These are phyloP conservation scores for Raphanus raphanistrum DNA, from an alignment of 345 rosid species.

Conservation along the genomic window DNA sequence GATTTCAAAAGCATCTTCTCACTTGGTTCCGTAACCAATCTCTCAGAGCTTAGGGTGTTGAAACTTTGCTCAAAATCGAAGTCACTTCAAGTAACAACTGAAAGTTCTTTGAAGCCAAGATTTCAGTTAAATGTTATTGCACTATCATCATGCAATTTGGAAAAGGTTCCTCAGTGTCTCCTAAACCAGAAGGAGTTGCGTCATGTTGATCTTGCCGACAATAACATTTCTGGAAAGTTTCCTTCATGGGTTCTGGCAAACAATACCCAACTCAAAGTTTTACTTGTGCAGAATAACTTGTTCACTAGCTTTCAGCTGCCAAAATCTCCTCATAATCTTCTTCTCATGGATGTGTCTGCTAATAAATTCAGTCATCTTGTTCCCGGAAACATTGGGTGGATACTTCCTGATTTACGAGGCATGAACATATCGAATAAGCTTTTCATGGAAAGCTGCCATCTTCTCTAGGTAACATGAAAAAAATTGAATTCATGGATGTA, in stretches of 20 bases:
- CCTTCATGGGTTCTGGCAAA: constrained; percentile 17
- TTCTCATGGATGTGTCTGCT: neutral
- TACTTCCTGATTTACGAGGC: neutral
- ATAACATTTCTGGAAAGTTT: neutral
- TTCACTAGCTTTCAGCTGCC: constrained; percentile 20
- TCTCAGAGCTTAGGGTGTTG: constrained; percentile 14
- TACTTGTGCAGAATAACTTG: neutral
- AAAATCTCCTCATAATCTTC: neutral
- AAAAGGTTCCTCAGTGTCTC: constrained; percentile 21
- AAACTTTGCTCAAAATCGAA: neutral
- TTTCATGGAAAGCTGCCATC: constrained; percentile 6
- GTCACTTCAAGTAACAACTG: neutral
- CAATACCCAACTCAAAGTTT: neutral
- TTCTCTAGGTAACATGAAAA: constrained; percentile 10
- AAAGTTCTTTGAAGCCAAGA: constrained; percentile 10
- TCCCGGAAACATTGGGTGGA: constrained; percentile 14
- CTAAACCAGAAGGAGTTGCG: constrained; percentile 11
- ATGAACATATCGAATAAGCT: neutral
- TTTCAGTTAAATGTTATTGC: constrained; percentile 5
- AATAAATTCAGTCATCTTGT: neutral
- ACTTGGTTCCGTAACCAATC: neutral
- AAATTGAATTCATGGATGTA: neutral
- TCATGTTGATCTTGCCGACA: constrained; percentile 18
- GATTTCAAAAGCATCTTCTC: constrained; percentile 16
- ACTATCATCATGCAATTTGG: constrained; percentile 11